Base-by-base conservation (phyloP, 1,139 yeast species). In the Diutina catenulata region DNA sequence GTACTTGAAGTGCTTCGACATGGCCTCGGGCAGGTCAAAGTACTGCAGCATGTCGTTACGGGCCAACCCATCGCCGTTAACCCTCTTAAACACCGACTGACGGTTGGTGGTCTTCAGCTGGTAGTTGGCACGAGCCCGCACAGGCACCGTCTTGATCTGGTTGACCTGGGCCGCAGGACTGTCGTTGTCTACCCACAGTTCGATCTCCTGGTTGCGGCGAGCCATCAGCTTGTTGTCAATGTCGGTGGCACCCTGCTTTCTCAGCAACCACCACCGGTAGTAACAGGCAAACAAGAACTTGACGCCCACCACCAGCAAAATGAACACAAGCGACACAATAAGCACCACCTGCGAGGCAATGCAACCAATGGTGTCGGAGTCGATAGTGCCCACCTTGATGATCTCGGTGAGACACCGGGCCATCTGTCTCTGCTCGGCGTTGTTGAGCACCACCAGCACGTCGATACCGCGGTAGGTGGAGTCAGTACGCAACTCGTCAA, bases 291-390 rank as follows among this genome's bases (percentile, higher is more conserved):
- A 67, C 14, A 80, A 41, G 51, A 91, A 91, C 60, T 87, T 88
- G 36, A 68, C 65, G 31, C 76, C 56, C 22, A 87, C 94, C 41
- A 88, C 75, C 1, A 94, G 72, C 42, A 91, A 68, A 51, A 91
- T 88, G 56, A 91, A 84, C 10, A 82, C 79, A 52, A 91, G 68
- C 0, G 96, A 82, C 13, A 80, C 72, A 48, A 77, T 75, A 44
- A 91, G 69, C 2, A 88, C 95, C 37, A 87, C 77, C 44, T 74
- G 67, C 1, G 96, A 84, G 0, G 96, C 95, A 56, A 91, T 78
- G 60, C 98, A 91, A n/a, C 98, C 98, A 51, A 91, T 76, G 10
- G 95, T 77, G 40, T 84, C 87, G 1, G 93, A 76, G 54, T 91
- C 97, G 40, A 91, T 75, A 36, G 75, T 77, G 19, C 98, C 98